Conservation (phyloP, 257 asterid genomes). For the Marsdenia floribunda region DNA sequence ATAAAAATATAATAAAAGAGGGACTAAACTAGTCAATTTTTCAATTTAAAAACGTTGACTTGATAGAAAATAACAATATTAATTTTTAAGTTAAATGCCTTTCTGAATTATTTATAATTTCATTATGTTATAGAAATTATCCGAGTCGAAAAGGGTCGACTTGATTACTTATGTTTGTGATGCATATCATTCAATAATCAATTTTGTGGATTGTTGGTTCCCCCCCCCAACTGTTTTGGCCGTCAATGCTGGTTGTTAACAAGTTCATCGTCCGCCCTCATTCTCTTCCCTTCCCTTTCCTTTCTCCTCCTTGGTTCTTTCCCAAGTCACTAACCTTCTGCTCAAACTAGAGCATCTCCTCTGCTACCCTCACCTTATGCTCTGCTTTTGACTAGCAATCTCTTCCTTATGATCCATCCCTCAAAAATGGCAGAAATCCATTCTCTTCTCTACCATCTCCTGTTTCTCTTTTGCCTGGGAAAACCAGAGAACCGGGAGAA, state of each 20-base stretch:
- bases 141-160: too few species aligned
- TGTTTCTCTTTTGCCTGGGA: constrained; percentile 1
- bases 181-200: too few species aligned
- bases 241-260: constrained; percentile 39
- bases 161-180: too few species aligned
- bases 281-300: constrained; percentile 22
- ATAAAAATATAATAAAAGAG: too few species aligned
- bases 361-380: constrained; percentile 18
- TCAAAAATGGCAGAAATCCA: constrained; percentile 44
- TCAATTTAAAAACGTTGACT: too few species aligned
- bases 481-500: not conserved
- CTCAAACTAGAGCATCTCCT: constrained; percentile 7
- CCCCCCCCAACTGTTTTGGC: not conserved
- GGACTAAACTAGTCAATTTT: too few species aligned
- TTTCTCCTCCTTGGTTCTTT: constrained; percentile 31
- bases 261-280: constrained; percentile 15
- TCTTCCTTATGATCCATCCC: constrained; percentile 69
- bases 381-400: constrained; percentile 20
- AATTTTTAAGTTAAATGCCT: too few species aligned
- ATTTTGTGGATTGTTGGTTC: too few species aligned
- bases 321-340: constrained; percentile 19
- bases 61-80: too few species aligned
- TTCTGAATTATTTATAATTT: too few species aligned
- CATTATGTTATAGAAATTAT: too few species aligned
- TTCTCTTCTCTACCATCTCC: constrained; percentile 14